Percentiles rank a stretch among this genome's conserved stretches.
Conservation (phyloP, 1,284 basidiomycete species). For the Laetiporus sulphureus region DNA sequence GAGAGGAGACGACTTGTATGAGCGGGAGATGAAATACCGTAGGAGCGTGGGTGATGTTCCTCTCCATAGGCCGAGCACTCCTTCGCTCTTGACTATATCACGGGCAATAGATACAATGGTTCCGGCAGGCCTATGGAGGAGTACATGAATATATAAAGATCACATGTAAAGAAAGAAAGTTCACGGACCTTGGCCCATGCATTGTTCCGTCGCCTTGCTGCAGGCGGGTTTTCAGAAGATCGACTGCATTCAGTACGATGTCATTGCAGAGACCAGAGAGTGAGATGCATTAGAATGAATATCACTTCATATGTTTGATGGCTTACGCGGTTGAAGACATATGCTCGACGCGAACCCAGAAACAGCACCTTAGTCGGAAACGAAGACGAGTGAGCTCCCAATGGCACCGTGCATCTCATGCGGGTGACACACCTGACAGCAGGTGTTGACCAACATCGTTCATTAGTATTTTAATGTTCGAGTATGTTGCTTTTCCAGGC, state of each 20-base stretch:
- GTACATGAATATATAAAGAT: conserved; percentile 3
- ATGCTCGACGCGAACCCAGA: conserved; percentile 72
- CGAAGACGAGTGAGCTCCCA: not conserved
- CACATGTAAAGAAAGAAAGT: conserved; percentile 10
- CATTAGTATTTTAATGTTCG: no score
- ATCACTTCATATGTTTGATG: not conserved
- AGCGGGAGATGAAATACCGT: conserved; percentile 36
- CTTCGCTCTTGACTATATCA: conserved; percentile 55
- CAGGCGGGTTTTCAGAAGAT: conserved; percentile 83
- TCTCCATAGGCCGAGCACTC: conserved; percentile 73
- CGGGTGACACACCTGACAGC: conserved; percentile 47
- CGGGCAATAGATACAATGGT: conserved; percentile 47
- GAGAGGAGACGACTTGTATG: not conserved
- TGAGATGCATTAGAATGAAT: no score
- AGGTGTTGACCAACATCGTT: conserved; percentile 69
- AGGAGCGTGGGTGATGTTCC: conserved; percentile 80
- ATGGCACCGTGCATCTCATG: not conserved
- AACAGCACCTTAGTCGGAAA: conserved; percentile 46
- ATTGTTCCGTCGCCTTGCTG: conserved; percentile 62
- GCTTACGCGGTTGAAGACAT: conserved; percentile 71
- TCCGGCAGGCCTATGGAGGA: conserved; percentile 21
- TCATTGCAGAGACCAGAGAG: no score
- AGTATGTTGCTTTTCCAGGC: no score
- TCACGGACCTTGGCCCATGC: conserved; percentile 28
- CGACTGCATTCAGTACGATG: conserved; percentile 42